Percentiles rank a stretch among this genome's conserved stretches.
Conservation (phyloP, 75 land plant genomes). For the Sequoiadendron giganteum region DNA sequence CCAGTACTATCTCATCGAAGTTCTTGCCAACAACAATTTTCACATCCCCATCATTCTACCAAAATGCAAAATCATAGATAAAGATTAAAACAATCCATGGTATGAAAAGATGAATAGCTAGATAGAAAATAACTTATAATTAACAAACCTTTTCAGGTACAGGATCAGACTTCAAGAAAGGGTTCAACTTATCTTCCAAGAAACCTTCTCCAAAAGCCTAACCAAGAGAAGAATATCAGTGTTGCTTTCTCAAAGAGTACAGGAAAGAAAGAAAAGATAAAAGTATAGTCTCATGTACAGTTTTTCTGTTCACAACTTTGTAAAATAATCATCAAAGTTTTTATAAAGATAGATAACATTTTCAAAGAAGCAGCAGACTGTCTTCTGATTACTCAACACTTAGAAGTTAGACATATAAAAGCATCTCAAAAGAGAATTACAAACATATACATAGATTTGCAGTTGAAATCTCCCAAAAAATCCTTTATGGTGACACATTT, state of each 20-base stretch:
- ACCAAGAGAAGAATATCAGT: slow-evolving; percentile 1
- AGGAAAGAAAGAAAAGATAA: not conserved
- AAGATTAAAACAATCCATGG: not conserved
- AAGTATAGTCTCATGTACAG: not conserved
- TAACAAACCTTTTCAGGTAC: slow-evolving; percentile 76
- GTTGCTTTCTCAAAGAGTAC: not conserved
- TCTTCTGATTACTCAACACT: not conserved
- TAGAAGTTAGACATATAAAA: not conserved
- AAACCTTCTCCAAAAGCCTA: slow-evolving; percentile 80
- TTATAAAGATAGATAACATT: not conserved
- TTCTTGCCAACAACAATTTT: slow-evolving; percentile 92
- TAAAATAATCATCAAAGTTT: not conserved
- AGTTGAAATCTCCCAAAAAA: not conserved
- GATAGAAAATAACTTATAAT: not conserved
- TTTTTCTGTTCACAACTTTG: not conserved
- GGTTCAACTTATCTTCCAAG: slow-evolving; percentile 72
- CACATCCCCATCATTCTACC: slow-evolving; percentile 95
- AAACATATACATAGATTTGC: not conserved
- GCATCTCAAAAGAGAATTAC: not conserved
- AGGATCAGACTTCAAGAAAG: slow-evolving; percentile 87
- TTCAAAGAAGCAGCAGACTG: not conserved
- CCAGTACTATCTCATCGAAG: slow-evolving; percentile 94
- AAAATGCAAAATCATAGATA: not conserved
- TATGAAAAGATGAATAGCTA: not conserved
- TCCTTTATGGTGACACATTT: not conserved